Evolutionary conservation across 2,329 filamentous ascomycete genomes (phyloP), one percentile per base, ranked within the genome.

Genomic region (Xylaria sp.): DNA sequence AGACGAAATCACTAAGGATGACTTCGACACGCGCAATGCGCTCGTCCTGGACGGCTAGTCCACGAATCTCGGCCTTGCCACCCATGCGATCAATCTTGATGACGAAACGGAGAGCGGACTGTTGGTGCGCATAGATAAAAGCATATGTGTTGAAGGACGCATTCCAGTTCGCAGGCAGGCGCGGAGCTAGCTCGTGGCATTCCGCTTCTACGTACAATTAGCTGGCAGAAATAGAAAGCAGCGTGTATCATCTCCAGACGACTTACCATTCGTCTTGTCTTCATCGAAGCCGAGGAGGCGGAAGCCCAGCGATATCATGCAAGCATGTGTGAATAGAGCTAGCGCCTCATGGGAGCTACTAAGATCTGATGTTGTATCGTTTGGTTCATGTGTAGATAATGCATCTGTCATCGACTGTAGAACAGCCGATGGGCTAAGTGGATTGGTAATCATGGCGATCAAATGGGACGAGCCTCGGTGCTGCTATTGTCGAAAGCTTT

Each of bases 101-200:
- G 32, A 97, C 84, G 77, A 92, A 97, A 67, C 91, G 88, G 87
- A 94, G 93, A 18, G 93, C 90, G 0, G 93, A 97, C 78, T 97
- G 93, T 28, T 88, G 84, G 79, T 97, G 94, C 3, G 89, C 89
- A 82, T 98, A 98, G 70, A 94, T 89, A 80, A 98, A 97, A 64
- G 91, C 88, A 77, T 93, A 91, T 15, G 90, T 89, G 69, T 88
- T 88, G 66, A 86, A 86, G 23, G 87, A 87, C 13, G 89, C 83
- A 79, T 97, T 97, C 96, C 96, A 98, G 81, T 89, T 87, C 18
- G 86, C 66, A 0, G 93, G 93, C 2, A 98, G 85, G 36, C 89
- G 85, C 9, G 87, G 88, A 10, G 88, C 85, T 53, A 88, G 80
- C 55, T 84, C 78, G 63, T 86, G 82, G 75, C 88, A 88, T 76